Evolutionary conservation across 2,329 filamentous ascomycete species (phyloP).

Genomic region (Trichoderma sp.): DNA sequence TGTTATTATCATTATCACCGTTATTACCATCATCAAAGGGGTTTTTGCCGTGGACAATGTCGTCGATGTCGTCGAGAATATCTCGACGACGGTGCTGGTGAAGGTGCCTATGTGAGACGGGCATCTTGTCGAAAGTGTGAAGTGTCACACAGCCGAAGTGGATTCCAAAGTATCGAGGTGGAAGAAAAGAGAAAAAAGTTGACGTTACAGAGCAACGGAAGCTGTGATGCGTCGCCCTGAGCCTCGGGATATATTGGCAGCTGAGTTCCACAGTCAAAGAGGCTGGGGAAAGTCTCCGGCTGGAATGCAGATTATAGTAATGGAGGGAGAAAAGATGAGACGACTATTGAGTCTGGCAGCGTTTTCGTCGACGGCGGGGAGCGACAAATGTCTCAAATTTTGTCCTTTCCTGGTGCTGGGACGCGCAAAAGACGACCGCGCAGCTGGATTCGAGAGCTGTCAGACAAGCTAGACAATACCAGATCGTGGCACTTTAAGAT

Average conservation of each 20-base stretch:
- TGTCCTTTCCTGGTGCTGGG: slow-evolving; percentile 4
- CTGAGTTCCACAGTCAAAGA: slow-evolving; percentile 14
- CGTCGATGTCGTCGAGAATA: slow-evolving; percentile 38
- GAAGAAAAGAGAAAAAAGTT: background rate
- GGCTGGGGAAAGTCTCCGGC: slow-evolving; percentile 30
- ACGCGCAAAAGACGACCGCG: slow-evolving; percentile 28
- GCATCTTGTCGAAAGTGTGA: slow-evolving; percentile 36
- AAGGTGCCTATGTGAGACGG: slow-evolving; percentile 37
- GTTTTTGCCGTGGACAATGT: slow-evolving; percentile 33
- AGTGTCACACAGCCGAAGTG: background rate
- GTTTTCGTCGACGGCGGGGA: slow-evolving; percentile 33
- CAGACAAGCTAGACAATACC: slow-evolving; percentile 14
- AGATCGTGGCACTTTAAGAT: background rate
- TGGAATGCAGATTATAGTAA: slow-evolving; percentile 39
- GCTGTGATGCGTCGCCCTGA: slow-evolving; percentile 31
- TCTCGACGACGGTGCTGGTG: slow-evolving; percentile 38
- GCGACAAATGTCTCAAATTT: slow-evolving; percentile 34
- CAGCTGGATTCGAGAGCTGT: slow-evolving; percentile 38
- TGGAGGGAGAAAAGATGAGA: slow-evolving; percentile 37
- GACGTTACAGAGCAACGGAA: slow-evolving; percentile 11
- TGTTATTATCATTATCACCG: background rate
- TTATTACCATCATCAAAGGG: background rate
- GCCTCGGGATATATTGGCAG: slow-evolving; percentile 27
- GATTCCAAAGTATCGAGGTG: slow-evolving; percentile 14
- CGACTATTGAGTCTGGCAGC: slow-evolving; percentile 34